These are phyloP conservation scores for Onygenales sp. DNA, from an alignment of 2,329 filamentous ascomycete genomes.

Conservation along the genomic window DNA sequence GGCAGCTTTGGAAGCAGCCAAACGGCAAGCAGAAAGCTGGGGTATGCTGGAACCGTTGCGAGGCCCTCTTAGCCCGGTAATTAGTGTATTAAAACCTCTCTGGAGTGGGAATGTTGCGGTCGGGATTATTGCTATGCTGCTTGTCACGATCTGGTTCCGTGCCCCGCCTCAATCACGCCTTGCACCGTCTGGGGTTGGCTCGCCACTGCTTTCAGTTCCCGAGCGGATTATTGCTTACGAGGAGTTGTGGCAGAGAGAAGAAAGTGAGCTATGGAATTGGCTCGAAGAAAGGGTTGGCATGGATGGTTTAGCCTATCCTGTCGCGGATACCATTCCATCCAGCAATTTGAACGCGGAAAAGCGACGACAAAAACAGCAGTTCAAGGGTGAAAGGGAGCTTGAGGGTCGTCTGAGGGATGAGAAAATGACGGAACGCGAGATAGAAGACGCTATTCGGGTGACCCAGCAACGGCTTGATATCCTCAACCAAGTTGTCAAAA, in stretches of 20 bases:
- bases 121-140: constrained; percentile 59
- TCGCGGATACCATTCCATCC: constrained; percentile 15
- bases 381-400: constrained; percentile 34
- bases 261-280: constrained; percentile 88
- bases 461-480: constrained; percentile 77
- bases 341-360: neutral
- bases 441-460: constrained; percentile 70
- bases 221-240: constrained; percentile 78
- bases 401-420: constrained; percentile 52
- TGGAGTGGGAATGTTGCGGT: constrained; percentile 71
- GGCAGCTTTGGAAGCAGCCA: constrained; percentile 29
- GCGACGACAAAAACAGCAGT: constrained; percentile 25
- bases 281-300: constrained; percentile 76
- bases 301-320: constrained; percentile 42
- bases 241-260: constrained; percentile 81
- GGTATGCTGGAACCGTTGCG: constrained; percentile 73
- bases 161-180: constrained; percentile 23
- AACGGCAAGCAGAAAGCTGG: constrained; percentile 50
- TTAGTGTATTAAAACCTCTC: constrained; percentile 60
- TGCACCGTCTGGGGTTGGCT: constrained; percentile 28
- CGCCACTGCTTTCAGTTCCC: constrained; percentile 37
- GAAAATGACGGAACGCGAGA: constrained; percentile 62
- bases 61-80: constrained; percentile 57
- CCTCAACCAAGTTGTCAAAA: constrained; percentile 63
- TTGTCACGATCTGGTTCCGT: constrained; percentile 67